Conservation (phyloP, 1,284 basidiomycete genomes). For the Boletus sp. region DNA sequence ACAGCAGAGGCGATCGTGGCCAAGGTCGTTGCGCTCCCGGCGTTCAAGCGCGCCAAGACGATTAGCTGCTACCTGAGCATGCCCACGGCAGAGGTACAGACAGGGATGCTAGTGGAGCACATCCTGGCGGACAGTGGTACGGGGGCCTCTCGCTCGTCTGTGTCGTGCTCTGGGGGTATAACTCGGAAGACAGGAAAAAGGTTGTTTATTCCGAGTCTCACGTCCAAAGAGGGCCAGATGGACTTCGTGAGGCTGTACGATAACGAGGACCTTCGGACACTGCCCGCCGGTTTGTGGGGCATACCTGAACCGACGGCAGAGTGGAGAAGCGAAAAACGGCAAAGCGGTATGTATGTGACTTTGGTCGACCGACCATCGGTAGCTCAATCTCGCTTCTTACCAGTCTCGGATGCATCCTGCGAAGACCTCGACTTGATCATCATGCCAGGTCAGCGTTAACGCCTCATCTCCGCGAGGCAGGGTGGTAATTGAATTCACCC, state of each 20-base stretch:
- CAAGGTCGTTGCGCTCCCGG: conserved; percentile 45
- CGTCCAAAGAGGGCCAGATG: conserved; percentile 49
- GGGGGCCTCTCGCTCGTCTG: conserved; percentile 3
- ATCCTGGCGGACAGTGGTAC: conserved; percentile 28
- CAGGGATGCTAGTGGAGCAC: conserved; percentile 38
- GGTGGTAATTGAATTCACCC: conserved; percentile 7
- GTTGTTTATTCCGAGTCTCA: conserved; percentile 68
- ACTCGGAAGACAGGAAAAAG: conserved; percentile 49
- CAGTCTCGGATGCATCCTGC: conserved; percentile 44
- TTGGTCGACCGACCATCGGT: conserved; percentile 3
- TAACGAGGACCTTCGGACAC: conserved; percentile 50
- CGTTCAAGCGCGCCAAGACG: conserved; percentile 46
- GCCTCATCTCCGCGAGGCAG: conserved; percentile 11
- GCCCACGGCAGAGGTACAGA: conserved; percentile 67
- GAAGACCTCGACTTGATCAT: conserved; percentile 61
- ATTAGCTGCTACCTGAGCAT: conserved; percentile 77
- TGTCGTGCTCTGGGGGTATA: background rate
- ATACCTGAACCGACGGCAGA: conserved; percentile 62
- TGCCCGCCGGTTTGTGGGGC: conserved; percentile 65
- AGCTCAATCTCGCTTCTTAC: conserved; percentile 5
- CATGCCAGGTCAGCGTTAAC: conserved; percentile 52
- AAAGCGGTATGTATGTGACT: conserved; percentile 43
- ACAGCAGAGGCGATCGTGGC: conserved; percentile 53
- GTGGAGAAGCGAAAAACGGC: conserved; percentile 43
- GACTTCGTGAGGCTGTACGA: conserved; percentile 60